A percentile compares a stretch with the other conserved stretches of the same genome.
phyloP scores from a whole-genome alignment of 2,329 filamentous ascomycete species.

The Calonectria crousiana region DNA sequence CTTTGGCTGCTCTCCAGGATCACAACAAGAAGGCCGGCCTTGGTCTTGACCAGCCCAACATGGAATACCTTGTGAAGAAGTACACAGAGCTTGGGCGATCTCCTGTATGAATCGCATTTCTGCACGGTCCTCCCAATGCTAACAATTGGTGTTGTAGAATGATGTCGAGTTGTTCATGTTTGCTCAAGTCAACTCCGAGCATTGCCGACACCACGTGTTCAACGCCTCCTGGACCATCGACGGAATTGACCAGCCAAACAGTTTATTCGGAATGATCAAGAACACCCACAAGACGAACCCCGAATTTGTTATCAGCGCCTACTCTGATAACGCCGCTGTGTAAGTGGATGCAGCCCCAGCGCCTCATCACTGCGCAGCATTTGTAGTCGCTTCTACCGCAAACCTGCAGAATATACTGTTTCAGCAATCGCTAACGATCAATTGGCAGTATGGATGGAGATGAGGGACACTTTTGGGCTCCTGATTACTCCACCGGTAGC shows the following conservation, averaged over 20 bases:
- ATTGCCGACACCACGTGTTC: constrained; percentile 89
- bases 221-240: constrained; percentile 98
- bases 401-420: background rate
- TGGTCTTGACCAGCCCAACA: constrained; percentile 88
- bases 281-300: constrained; percentile 91
- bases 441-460: constrained; percentile 51
- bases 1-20: constrained; percentile 79
- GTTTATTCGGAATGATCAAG: constrained; percentile 94
- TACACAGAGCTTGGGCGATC: constrained; percentile 63
- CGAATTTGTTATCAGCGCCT: constrained; percentile 90
- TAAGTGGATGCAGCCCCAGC: constrained; percentile 29
- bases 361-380: background rate
- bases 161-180: constrained; percentile 99
- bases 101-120: constrained; percentile 57
- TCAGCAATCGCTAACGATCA: constrained; percentile 10
- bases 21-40: constrained; percentile 89
- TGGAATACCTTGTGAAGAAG: constrained; percentile 88
- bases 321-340: constrained; percentile 98
- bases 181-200: constrained; percentile 98
- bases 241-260: constrained; percentile 81
- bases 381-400: background rate
- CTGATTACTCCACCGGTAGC: constrained; percentile 85
- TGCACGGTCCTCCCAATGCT: constrained; percentile 31
- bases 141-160: constrained; percentile 51
- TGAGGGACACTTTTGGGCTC: constrained; percentile 77